A percentile compares a stretch with the other conserved stretches of the same genome.
Conservation (phyloP, 331 rosid species). For the Arachis monticola region DNA sequence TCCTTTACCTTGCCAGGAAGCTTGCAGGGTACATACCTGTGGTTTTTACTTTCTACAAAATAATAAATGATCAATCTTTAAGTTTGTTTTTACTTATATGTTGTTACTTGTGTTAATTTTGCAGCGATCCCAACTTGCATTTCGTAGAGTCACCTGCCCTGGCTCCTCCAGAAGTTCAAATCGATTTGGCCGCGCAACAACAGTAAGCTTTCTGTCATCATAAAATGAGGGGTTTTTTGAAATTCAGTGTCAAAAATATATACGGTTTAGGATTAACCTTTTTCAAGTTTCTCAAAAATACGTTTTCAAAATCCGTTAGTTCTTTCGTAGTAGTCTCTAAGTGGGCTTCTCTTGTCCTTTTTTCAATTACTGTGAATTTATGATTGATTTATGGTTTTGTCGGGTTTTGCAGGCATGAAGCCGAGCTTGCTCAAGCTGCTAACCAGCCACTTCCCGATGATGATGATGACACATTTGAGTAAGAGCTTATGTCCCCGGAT, state of each 20-base stretch:
- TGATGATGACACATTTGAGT: constrained; percentile 74
- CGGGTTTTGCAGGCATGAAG: constrained; percentile 60
- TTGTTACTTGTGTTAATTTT: constrained; percentile 6
- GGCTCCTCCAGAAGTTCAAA: constrained; percentile 65
- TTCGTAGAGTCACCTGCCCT: constrained; percentile 61
- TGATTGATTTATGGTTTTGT: not conserved
- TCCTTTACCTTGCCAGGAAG: constrained; percentile 81
- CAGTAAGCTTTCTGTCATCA: constrained; percentile 39
- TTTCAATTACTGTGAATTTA: not conserved
- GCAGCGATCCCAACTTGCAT: constrained; percentile 47
- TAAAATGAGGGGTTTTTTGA: not conserved
- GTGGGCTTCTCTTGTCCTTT: not conserved
- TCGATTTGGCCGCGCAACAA: constrained; percentile 58
- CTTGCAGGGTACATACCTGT: constrained; percentile 65
- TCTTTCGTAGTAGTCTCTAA: not conserved
- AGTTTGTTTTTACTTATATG: not conserved
- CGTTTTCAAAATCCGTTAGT: not conserved
- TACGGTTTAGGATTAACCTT: not conserved
- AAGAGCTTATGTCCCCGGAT: not conserved
- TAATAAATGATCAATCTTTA: no score
- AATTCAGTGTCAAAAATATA: not conserved
- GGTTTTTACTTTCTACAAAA: not conserved
- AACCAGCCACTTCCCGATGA: constrained; percentile 86
- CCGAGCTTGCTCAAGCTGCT: constrained; percentile 63
- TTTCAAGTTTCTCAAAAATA: not conserved